Base-by-base conservation (phyloP, 805 yeast genomes). In the Saccharomycopsis sp. region DNA sequence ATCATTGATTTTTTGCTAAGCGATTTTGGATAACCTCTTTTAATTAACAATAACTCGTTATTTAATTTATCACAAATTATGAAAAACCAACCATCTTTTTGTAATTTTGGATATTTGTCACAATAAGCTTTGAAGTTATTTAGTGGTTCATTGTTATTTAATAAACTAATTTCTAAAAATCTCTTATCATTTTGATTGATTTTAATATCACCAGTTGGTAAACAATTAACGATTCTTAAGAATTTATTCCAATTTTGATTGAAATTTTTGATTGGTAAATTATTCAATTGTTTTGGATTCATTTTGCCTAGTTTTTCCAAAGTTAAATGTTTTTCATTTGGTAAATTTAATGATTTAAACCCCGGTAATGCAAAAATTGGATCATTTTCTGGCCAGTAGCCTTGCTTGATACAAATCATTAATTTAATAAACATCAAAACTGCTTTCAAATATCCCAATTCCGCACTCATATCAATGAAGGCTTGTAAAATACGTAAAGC, bases 401-500 rank as follows among this genome's bases (percentile, higher is more conserved):
- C 84, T 58, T 88, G 97, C 56, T 92, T 92, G 40, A 92, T 69
- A 59, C 92, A 77, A 53, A 79, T 86, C 88, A 89, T 79, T 36
- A 83, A 62, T 48, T 66, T 66, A 27, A 89, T 69, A 41, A 87
- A 68, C 41, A 66, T 67, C 50, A 76, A 46, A 0, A 78, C 85
- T 0, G 85, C 72, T 4, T 67, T 54, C 34, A 78, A 63, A 51
- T 74, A 79, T 0, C 96, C 95, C 49, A 77, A 53, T 51, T 89
- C 96, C 2, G 95, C 75, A 1, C 92, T 77, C 17, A 84, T 85
- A 60, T 92, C 99, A 44, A 89, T 79, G 50, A 73, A 80, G 0
- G 97, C 96, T 56, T 92, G 98, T 40, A 88, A 61, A 47, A 92
- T 80, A 72, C 98, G 94, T 53, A 92, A 65, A 5, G 94, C 76